Evolutionary conservation across 2,329 filamentous ascomycete genomes (phyloP).

Genomic region (Xylaria digitata): DNA sequence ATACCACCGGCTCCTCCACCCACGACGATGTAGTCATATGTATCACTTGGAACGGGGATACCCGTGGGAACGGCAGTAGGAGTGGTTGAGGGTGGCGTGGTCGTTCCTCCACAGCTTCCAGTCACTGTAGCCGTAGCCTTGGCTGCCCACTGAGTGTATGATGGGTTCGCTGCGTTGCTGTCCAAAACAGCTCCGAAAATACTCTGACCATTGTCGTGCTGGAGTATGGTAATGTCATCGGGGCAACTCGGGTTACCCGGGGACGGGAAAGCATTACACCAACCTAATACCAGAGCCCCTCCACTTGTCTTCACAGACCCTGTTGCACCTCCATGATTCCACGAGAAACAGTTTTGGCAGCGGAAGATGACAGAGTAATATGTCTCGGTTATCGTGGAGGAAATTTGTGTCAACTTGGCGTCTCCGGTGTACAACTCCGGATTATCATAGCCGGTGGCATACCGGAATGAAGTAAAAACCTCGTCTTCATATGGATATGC

Average conservation of each 20-base stretch:
- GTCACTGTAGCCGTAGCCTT: slow-evolving; percentile 56
- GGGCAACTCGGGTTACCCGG: slow-evolving; percentile 57
- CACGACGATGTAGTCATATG: slow-evolving; percentile 71
- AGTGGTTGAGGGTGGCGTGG: slow-evolving; percentile 43
- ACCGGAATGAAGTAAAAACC: slow-evolving; percentile 68
- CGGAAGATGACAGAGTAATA: slow-evolving; percentile 73
- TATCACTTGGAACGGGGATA: slow-evolving; percentile 53
- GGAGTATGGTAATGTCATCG: slow-evolving; percentile 58
- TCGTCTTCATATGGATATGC: slow-evolving; percentile 66
- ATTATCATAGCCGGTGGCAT: slow-evolving; percentile 67
- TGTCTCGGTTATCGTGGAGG: slow-evolving; percentile 66
- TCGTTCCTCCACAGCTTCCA: slow-evolving; percentile 50
- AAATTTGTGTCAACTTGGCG: slow-evolving; percentile 71
- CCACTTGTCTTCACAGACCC: slow-evolving; percentile 58
- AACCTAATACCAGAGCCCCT: slow-evolving; percentile 63
- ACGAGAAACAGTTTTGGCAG: slow-evolving; percentile 68
- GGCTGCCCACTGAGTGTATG: slow-evolving; percentile 58
- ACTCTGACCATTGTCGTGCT: slow-evolving; percentile 68
- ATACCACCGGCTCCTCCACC: slow-evolving; percentile 71
- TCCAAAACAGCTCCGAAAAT: slow-evolving; percentile 62
- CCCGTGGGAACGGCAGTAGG: slow-evolving; percentile 49
- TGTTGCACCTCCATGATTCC: slow-evolving; percentile 61
- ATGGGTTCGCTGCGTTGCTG: slow-evolving; percentile 52
- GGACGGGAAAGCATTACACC: slow-evolving; percentile 62
- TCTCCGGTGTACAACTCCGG: slow-evolving; percentile 71